Percentiles rank a stretch among this genome's conserved stretches.
Evolutionary conservation across 331 rosid species (phyloP).

Genomic region (Erythrophleum ivorense): DNA sequence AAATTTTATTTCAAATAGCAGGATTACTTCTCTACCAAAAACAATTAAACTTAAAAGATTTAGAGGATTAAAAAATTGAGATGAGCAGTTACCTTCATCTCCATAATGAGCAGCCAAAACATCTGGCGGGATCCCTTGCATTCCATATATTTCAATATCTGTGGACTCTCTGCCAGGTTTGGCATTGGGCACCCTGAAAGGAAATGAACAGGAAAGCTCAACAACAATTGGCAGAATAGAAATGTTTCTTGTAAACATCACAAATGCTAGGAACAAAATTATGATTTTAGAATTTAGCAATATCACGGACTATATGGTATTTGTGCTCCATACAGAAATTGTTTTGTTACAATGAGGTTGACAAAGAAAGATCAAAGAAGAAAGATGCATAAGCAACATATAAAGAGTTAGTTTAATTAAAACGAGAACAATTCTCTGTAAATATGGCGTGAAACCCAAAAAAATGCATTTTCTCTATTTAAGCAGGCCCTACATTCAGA

Average conservation of each 20-base stretch:
- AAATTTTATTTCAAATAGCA: background rate
- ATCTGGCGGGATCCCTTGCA: conserved; percentile 99
- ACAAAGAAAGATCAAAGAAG: background rate
- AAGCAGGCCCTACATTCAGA: background rate
- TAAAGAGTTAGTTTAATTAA: background rate
- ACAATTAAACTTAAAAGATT: background rate
- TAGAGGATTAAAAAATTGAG: background rate
- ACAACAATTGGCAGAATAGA: background rate
- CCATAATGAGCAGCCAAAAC: conserved; percentile 95
- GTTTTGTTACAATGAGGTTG: background rate
- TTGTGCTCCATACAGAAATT: background rate
- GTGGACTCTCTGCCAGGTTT: conserved; percentile 89
- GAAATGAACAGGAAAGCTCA: conserved; percentile 10
- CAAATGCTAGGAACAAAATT: background rate
- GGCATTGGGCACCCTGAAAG: conserved; percentile 91
- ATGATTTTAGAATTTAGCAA: background rate
- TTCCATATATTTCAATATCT: conserved; percentile 97
- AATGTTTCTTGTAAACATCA: background rate
- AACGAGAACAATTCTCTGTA: background rate
- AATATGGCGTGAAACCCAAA: background rate
- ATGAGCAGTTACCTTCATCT: conserved; percentile 72
- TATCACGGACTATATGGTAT: background rate
- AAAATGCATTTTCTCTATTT: background rate
- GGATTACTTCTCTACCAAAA: background rate
- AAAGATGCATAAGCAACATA: background rate